Evolutionary conservation across 192 early-diverging fungal species (phyloP), one percentile per base, ranked within the genome.

Genomic region (Oehlia diaphana): DNA sequence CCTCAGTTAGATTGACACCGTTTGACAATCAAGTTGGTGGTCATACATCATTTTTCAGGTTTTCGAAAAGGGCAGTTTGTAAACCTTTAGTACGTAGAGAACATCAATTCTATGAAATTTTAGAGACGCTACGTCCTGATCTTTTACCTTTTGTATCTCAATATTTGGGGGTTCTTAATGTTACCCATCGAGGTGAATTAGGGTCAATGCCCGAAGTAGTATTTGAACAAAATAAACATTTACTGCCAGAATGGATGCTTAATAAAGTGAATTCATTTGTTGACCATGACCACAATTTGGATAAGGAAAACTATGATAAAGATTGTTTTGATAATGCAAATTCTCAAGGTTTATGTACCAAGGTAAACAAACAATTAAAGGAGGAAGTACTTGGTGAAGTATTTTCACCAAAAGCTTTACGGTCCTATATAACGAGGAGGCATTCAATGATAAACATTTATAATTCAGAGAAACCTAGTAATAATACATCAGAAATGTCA

Each of bases 41-140:
- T 1, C 98, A 99, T 82, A 94, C 96, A 7, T 92, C 95, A 7
- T 94, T 99, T 69, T 87, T 98, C 68, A 94, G 97, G 61, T 98
- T 99, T 83, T 97, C 96, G 12, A 95, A 97, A 82, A 93, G 92
- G 83, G 97, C 98, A 10, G 92, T 99, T 31, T 99, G 96, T 86
- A 99, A 99, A 84, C 96, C 96, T 26, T 89, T 97, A 63, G 92
- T 94, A 49, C 82, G 86, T 78, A 89, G 90, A 65, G 98, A 99
- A 80, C 90, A 91, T 50, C 81, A 88, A 16, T 98, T 99, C 83
- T 99, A 99, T 88, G 97, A 99, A 76, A 86, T 88, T 37, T 83
- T 99, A 10, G 93, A 95, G 33, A 82, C 74, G 37, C 80, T 75
- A 19, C 85, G 84, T 80, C 93, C 94, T 4, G 90, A 94, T 74